Evolutionary conservation across 2,329 filamentous ascomycete species (phyloP).

Genomic region (Pleomassaria siparia): DNA sequence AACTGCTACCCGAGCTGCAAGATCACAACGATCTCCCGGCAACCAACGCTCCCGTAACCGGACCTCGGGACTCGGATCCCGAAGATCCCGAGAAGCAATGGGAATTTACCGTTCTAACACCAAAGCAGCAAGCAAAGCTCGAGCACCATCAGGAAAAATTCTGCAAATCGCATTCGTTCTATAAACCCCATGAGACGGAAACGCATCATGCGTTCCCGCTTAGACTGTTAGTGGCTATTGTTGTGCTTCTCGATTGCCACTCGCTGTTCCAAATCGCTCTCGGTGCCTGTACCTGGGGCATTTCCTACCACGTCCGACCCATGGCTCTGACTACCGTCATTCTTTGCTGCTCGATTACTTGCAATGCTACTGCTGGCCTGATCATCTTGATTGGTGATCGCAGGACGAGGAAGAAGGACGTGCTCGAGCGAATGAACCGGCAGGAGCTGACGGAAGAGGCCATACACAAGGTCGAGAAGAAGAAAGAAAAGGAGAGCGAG

Average conservation of each 20-base stretch:
- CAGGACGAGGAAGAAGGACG: constrained; percentile 81
- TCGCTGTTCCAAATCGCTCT: constrained; percentile 79
- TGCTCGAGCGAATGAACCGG: constrained; percentile 72
- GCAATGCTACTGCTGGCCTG: constrained; percentile 75
- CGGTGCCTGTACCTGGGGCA: constrained; percentile 76
- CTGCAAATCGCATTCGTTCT: constrained; percentile 81
- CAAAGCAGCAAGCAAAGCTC: constrained; percentile 67
- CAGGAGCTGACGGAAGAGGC: constrained; percentile 73
- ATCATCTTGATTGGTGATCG: constrained; percentile 76
- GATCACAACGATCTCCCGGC: constrained; percentile 70
- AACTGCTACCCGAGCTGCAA: constrained; percentile 61
- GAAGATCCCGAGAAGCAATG: constrained; percentile 39
- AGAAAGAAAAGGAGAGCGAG: constrained; percentile 40
- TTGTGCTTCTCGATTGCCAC: constrained; percentile 78
- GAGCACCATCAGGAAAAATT: constrained; percentile 79
- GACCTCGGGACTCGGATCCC: constrained; percentile 39
- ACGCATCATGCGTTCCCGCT: constrained; percentile 81
- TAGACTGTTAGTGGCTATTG: constrained; percentile 71
- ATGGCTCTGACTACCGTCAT: constrained; percentile 78
- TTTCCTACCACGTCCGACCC: constrained; percentile 68
- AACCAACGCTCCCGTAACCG: constrained; percentile 47
- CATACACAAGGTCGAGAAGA: constrained; percentile 59
- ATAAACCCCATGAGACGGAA: constrained; percentile 82
- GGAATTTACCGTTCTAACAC: constrained; percentile 64
- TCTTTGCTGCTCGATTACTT: constrained; percentile 74